phyloP scores from a whole-genome alignment of 1,284 basidiomycete species.

The Phaffia rhodozyma region DNA sequence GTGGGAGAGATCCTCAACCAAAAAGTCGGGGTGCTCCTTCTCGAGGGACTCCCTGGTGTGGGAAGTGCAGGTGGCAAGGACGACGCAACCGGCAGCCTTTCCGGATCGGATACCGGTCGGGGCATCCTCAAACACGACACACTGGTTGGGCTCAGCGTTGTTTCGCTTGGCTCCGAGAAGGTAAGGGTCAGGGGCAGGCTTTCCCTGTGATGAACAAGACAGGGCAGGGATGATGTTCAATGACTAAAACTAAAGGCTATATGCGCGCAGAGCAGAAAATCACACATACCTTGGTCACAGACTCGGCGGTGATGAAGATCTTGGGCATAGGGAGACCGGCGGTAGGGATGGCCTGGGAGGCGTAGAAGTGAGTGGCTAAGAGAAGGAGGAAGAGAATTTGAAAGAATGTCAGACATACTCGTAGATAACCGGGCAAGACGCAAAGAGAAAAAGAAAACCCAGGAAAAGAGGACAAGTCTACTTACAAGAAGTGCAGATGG shows the following conservation, averaged over 20 bases:
- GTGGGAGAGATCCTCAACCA: conserved; percentile 35
- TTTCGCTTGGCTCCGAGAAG: conserved; percentile 36
- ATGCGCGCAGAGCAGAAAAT: too few relatives aligned
- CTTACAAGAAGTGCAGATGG: conserved; percentile 34
- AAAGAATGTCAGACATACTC: background rate
- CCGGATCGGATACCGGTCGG: conserved; percentile 39
- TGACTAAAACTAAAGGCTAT: too few relatives aligned
- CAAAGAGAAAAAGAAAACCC: background rate
- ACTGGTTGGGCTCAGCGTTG: conserved; percentile 33
- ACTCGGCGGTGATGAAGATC: conserved; percentile 38
- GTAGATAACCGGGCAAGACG: background rate
- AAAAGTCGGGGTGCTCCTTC: conserved; percentile 37
- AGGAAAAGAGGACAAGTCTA: background rate
- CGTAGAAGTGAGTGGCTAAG: conserved; percentile 35
- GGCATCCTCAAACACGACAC: conserved; percentile 34
- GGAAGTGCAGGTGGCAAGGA: conserved; percentile 38
- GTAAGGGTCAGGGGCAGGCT: conserved; percentile 41
- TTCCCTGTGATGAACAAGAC: conserved; percentile 25
- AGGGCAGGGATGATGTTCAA: too few relatives aligned
- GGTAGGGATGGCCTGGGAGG: conserved; percentile 34
- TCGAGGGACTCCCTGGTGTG: conserved; percentile 36
- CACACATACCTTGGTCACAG: conserved; percentile 27
- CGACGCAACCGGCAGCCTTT: conserved; percentile 37
- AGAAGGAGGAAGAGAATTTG: background rate
- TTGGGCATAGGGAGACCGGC: conserved; percentile 35